A percentile compares a stretch with the other conserved stretches of the same genome.
Conservation (phyloP, 177 flowering plant species). For the Vitis hybrid region DNA sequence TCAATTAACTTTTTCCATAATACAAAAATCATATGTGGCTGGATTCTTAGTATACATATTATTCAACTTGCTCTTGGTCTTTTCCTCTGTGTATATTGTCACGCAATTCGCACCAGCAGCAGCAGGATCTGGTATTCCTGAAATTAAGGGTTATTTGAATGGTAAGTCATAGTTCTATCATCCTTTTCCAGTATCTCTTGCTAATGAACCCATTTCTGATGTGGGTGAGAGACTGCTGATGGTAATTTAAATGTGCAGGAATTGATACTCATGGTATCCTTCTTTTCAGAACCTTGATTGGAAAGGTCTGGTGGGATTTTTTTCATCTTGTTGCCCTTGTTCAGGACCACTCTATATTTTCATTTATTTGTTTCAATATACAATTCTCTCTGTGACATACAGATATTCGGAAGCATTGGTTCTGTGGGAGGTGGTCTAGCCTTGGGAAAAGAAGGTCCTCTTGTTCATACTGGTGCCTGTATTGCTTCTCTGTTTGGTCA, state of each 20-base stretch:
- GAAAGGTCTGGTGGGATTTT: conserved; percentile 57
- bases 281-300: conserved; percentile 90
- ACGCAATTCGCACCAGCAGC: conserved; percentile 95
- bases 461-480: conserved; percentile 97
- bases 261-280: conserved; percentile 91
- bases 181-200: conserved; percentile 6
- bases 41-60: conserved; percentile 75
- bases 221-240: conserved; percentile 9
- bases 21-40: conserved; percentile 84
- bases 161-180: conserved; percentile 39
- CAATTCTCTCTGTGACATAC: conserved; percentile 7
- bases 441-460: conserved; percentile 98
- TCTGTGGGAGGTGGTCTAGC: conserved; percentile 99
- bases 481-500: conserved; percentile 98
- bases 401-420: conserved; percentile 98
- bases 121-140: conserved; percentile 97
- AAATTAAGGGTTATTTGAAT: conserved; percentile 93
- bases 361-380: background rate
- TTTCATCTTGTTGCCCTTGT: background rate
- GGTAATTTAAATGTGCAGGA: conserved; percentile 45
- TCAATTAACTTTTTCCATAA: conserved; percentile 69
- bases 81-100: conserved; percentile 80
- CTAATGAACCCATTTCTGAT: background rate
- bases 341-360: background rate
- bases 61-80: conserved; percentile 75